Conservation (phyloP, 345 rosid genomes). For the Eucalyptus brandiana region DNA sequence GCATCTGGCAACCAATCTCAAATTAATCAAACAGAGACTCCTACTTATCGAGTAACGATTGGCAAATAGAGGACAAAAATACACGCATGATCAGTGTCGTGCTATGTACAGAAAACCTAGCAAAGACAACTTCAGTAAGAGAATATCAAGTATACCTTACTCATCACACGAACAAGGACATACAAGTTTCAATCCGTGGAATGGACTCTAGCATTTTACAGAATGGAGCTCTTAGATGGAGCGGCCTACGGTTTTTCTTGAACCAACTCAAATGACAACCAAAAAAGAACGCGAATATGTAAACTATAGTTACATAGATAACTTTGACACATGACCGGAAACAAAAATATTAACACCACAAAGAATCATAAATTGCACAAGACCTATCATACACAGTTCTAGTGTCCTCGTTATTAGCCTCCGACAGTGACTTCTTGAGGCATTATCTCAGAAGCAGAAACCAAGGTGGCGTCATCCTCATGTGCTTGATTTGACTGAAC, state of each 20-base stretch:
- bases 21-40: background rate
- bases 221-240: background rate
- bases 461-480: conserved; percentile 1
- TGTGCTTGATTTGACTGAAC: conserved; percentile 9
- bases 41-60: background rate
- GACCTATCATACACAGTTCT: background rate
- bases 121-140: background rate
- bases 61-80: background rate
- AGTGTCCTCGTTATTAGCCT: conserved; percentile 15
- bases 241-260: background rate
- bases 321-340: background rate
- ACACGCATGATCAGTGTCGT: background rate
- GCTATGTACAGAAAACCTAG: background rate
- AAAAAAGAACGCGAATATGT: background rate
- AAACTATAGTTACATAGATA: conserved; percentile 8
- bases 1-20: background rate
- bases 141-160: background rate
- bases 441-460: conserved; percentile 37
- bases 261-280: background rate
- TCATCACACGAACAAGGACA: background rate
- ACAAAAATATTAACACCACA: background rate
- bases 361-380: conserved; percentile 1
- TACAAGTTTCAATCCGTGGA: background rate
- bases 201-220: background rate
- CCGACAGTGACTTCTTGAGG: conserved; percentile 51